Percentiles rank a stretch among this genome's conserved stretches.
phyloP scores from a whole-genome alignment of 2,329 filamentous ascomycete species.

The Diaporthe helianthi region DNA sequence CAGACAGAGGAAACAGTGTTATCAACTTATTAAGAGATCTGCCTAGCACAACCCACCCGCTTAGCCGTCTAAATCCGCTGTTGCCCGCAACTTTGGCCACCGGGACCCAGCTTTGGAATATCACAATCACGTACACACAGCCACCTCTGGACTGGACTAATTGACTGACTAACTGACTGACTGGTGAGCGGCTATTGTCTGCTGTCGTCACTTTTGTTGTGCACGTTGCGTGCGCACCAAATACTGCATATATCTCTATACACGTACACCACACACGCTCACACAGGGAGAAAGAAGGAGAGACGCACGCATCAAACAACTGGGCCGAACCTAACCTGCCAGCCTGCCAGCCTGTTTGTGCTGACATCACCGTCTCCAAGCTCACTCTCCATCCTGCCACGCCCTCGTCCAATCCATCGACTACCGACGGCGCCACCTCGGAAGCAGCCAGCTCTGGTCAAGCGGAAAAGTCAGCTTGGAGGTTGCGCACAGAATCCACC shows the following conservation, averaged over 20 bases:
- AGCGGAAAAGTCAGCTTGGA: conserved; percentile 25
- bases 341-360: too few relatives aligned
- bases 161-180: background rate
- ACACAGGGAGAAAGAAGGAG: background rate
- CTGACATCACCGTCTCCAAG: conserved; percentile 16
- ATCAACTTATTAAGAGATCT: conserved; percentile 15
- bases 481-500: conserved; percentile 21
- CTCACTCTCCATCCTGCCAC: background rate
- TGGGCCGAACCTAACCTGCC: background rate
- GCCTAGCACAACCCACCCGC: background rate
- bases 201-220: background rate
- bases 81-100: background rate
- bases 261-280: background rate
- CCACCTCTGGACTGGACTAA: background rate
- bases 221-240: background rate
- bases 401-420: background rate
- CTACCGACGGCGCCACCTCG: conserved; percentile 19
- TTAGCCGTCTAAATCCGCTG: background rate
- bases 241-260: conserved; percentile 1
- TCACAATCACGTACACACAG: conserved; percentile 3
- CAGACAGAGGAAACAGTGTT: background rate
- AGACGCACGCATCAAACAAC: background rate
- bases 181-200: background rate
- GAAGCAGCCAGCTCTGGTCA: conserved; percentile 6
- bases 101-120: conserved; percentile 16